A percentile compares a stretch with the other conserved stretches of the same genome.
Conservation (phyloP, 2,329 filamentous ascomycete species). For the Aspergillus glaucus region DNA sequence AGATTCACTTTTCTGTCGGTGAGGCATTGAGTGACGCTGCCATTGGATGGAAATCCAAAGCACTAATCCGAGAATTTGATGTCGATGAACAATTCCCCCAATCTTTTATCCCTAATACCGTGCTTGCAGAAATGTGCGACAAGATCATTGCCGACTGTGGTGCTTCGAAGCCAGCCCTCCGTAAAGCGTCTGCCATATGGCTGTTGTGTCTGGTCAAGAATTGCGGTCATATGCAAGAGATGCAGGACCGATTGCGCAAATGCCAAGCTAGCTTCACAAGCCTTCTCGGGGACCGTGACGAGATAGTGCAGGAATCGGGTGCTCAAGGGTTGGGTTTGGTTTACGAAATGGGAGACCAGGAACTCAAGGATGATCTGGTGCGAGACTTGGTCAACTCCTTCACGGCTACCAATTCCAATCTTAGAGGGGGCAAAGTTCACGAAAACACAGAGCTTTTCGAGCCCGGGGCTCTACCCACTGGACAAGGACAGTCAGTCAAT, state of each 20-base stretch:
- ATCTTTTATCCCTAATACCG: constrained; percentile 28
- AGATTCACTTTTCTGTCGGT: constrained; percentile 84
- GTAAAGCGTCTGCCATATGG: constrained; percentile 94
- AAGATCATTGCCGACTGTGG: constrained; percentile 72
- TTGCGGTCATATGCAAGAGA: constrained; percentile 68
- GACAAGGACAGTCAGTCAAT: constrained; percentile 80
- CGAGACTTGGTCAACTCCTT: constrained; percentile 85
- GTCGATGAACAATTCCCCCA: constrained; percentile 53
- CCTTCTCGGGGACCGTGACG: constrained; percentile 79
- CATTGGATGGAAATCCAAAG: constrained; percentile 76
- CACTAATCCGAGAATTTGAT: constrained; percentile 68
- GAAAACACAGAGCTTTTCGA: constrained; percentile 92
- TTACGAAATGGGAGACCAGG: constrained; percentile 82
- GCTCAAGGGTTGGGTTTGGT: constrained; percentile 86
- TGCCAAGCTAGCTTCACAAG: constrained; percentile 84
- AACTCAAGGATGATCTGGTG: constrained; percentile 74
- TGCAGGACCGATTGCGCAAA: constrained; percentile 68
- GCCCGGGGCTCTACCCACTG: constrained; percentile 79
- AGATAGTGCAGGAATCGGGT: constrained; percentile 91
- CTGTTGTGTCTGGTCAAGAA: constrained; percentile 86
- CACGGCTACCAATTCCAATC: constrained; percentile 58
- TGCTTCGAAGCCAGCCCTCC: constrained; percentile 77
- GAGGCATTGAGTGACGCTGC: constrained; percentile 76
- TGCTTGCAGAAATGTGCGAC: constrained; percentile 55
- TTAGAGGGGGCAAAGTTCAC: constrained; percentile 69